Base-by-base conservation (phyloP, 495 filamentous ascomycete species). In the Ramalina intermedia region DNA sequence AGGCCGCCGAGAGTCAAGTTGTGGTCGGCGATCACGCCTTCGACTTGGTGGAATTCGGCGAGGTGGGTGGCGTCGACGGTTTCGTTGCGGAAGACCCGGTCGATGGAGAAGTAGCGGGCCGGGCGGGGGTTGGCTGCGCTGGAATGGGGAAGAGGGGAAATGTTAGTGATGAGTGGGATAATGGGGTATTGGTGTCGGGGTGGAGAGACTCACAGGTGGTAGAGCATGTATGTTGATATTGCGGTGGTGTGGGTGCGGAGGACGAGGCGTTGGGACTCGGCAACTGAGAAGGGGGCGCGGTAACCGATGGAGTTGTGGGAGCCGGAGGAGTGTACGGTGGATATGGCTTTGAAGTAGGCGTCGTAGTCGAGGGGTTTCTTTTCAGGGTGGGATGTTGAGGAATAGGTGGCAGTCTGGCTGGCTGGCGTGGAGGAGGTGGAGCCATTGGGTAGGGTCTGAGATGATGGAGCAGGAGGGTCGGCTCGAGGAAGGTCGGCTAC, bases 1-100 rank as follows among this genome's bases (percentile, higher is more conserved):
- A 96, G 70, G 24, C 88, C 90, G 53, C 90, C 91, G 12, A 98
- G 74, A 7, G 88, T 88, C 39, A 98, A 69, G 18, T 80, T 81
- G 58, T 89, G 95, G 63, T 98, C 91, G 12, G 91, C 91, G 71
- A 96, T 96, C 50, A 98, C 89, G 61, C 91, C 91, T 67, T 98
- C 91, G 41, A 96, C 81, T 63, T 98, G 91, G 69, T 96, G 91
- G 78, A 98, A 98, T 69, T 98, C 90, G 13, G 88, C 88, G 54
- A 98, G 69, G 71, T 98, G 91, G 8, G 91, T 96, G 17, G 87
- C 87, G 61, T 96, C 91, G 52, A 98, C 89, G 6, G 85, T 84
- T 68, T 98, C 91, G 64, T 91, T 89, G 56, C 87, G 75, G 79
- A 98, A 98, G 51, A 98, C 91, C 29, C 90, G 79, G 65, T 98